Percentiles rank a stretch among this genome's conserved stretches.
Conservation (phyloP, 306 rosid species). For the Chamaecrista fasciculata region DNA sequence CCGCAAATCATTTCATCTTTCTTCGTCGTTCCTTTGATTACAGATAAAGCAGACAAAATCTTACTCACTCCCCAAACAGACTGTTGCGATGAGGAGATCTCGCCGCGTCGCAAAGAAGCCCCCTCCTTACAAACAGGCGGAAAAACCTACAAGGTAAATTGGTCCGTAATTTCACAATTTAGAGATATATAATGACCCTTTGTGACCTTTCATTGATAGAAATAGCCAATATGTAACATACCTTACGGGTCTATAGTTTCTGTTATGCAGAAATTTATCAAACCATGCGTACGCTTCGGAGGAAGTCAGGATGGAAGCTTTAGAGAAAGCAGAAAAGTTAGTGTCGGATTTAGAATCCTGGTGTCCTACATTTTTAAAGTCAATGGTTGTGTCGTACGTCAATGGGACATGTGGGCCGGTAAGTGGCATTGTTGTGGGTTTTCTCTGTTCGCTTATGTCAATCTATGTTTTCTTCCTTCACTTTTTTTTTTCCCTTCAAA, state of each 20-base stretch:
- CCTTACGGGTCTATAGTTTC: constrained; percentile 19
- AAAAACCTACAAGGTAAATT: constrained; percentile 51
- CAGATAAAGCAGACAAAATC: constrained; percentile 54
- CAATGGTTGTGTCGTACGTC: constrained; percentile 86
- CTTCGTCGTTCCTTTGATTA: neutral
- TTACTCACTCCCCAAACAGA: constrained; percentile 38
- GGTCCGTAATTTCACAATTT: neutral
- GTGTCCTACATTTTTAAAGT: constrained; percentile 50
- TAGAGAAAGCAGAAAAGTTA: constrained; percentile 54
- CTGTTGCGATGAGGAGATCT: constrained; percentile 65
- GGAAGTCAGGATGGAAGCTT: constrained; percentile 53
- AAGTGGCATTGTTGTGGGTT: constrained; percentile 44
- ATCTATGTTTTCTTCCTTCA: neutral
- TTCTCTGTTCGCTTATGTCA: neutral
- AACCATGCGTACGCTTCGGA: constrained; percentile 63
- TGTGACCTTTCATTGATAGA: neutral
- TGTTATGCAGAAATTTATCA: constrained; percentile 58
- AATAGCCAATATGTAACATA: neutral
- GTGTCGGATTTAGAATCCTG: constrained; percentile 39
- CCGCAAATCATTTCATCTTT: neutral
- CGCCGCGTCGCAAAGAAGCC: constrained; percentile 61
- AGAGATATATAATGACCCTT: neutral
- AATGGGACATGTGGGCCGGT: constrained; percentile 96
- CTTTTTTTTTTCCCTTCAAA: neutral
- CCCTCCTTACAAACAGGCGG: constrained; percentile 68